Evolutionary conservation across 495 filamentous ascomycete genomes (phyloP), one percentile per base, ranked within the genome.

Genomic region (Pyrenopolyporus hunteri): DNA sequence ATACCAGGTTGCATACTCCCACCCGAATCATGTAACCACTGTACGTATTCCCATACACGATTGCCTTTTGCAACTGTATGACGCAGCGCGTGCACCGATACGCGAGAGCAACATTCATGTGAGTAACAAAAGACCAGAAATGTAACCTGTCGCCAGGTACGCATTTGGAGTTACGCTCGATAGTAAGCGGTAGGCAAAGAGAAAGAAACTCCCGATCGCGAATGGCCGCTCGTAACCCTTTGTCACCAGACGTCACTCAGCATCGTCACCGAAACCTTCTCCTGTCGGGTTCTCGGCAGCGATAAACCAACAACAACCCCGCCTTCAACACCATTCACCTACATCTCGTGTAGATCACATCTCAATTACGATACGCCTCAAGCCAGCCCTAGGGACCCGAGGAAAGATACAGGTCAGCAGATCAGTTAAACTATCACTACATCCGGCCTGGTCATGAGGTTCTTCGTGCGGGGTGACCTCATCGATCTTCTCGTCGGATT

Each of bases 381-480:
- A 58, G 32, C 54, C 54, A 58, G 46, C 54, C 47, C 35, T 44
- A 17, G 19, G 48, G 54, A 13, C 22, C 48, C 23, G 37, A 50
- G 11, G 33, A 42, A 6, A 22, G 37, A 28, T 16, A 16, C 22
- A 19, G 23, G 32, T 61, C 49, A 61, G 23, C 49, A 54, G 33
- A 40, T 13, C 32, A 20, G 35, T 35, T 8, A 10, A 26, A 47
- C 33, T 26, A 16, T 32, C 32, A 46, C 52, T 22, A 28, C 29
- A 29, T 35, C 13, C 35, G n/a, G 31, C 29, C 45, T 33, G 17
- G 7, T 17, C 5, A 31, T 35, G 32, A 51, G 36, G 17, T 28
- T 16, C 22, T 44, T 33, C 14, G 47, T 59, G 50, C 32, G 23
- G 42, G 14, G 56, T 65, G 62, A 65, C 62, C 56, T 65, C 62